Percentiles rank a stretch among this genome's conserved stretches.
Conservation (phyloP, 2,329 filamentous ascomycete species). For the Pseudopyrenochaeta lycopersici region DNA sequence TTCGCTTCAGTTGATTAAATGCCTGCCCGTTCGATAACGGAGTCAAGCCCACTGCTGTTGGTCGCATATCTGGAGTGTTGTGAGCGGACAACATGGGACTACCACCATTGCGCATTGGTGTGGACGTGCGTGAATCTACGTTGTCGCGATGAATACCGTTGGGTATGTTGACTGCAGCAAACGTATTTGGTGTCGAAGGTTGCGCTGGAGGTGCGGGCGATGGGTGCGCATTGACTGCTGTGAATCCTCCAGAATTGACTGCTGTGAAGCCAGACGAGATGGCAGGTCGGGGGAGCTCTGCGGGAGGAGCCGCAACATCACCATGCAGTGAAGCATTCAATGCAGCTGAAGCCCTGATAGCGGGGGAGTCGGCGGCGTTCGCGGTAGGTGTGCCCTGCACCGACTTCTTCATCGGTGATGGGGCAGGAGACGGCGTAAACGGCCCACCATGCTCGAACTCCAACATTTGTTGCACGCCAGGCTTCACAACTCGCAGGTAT, state of each 20-base stretch:
- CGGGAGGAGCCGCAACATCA: slow-evolving; percentile 37
- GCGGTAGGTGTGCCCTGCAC: slow-evolving; percentile 59
- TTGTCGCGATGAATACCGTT: slow-evolving; percentile 63
- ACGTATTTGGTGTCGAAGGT: slow-evolving; percentile 48
- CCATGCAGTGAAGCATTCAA: slow-evolving; percentile 65
- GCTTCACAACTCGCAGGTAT: slow-evolving; percentile 88
- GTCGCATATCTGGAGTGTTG: slow-evolving; percentile 70
- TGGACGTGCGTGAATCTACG: slow-evolving; percentile 63
- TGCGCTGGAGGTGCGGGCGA: slow-evolving; percentile 29
- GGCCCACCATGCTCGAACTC: slow-evolving; percentile 94
- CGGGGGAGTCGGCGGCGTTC: slow-evolving; percentile 72
- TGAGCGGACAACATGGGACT: slow-evolving; percentile 72
- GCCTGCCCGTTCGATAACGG: slow-evolving; percentile 61
- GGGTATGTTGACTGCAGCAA: slow-evolving; percentile 66
- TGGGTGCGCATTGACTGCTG: slow-evolving; percentile 67
- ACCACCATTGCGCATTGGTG: slow-evolving; percentile 67
- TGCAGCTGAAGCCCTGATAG: slow-evolving; percentile 65
- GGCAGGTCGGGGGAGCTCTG: slow-evolving; percentile 68
- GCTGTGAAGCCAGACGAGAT: slow-evolving; percentile 73
- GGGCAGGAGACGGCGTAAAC: slow-evolving; percentile 78
- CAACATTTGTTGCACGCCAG: slow-evolving; percentile 94
- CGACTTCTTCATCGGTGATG: slow-evolving; percentile 74
- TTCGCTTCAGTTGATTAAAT: slow-evolving; percentile 75
- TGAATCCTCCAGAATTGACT: slow-evolving; percentile 72
- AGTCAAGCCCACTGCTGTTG: slow-evolving; percentile 58